These are phyloP conservation scores for Sonneratia caseolaris DNA, from an alignment of 345 rosid genomes.

Conservation along the genomic window DNA sequence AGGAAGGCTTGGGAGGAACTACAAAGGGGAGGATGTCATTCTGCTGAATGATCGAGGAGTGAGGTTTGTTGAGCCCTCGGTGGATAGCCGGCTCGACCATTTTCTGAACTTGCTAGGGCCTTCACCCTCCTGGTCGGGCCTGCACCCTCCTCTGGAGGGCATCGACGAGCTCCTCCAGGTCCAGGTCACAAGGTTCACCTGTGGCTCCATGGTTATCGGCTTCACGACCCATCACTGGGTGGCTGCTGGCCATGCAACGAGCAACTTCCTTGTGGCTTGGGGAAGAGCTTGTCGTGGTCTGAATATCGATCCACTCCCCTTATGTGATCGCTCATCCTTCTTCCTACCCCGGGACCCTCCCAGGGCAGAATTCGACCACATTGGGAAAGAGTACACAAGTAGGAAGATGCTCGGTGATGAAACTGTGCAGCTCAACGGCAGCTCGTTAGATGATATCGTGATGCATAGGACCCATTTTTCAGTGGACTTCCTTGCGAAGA, in stretches of 20 bases:
- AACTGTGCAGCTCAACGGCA: background rate
- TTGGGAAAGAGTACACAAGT: constrained; percentile 13
- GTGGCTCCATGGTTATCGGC: constrained; percentile 16
- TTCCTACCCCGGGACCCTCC: constrained; percentile 9
- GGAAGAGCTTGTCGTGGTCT: constrained; percentile 18
- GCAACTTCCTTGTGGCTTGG: constrained; percentile 17
- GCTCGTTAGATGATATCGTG: constrained; percentile 4
- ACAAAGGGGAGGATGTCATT: constrained; percentile 15
- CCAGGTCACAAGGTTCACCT: constrained; percentile 16
- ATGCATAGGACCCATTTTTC: constrained; percentile 18
- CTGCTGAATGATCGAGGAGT: constrained; percentile 19
- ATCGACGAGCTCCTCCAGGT: constrained; percentile 8
- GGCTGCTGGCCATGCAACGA: constrained; percentile 7
- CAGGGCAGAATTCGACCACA: constrained; percentile 10
- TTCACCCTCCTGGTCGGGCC: constrained; percentile 9
- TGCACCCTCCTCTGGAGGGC: background rate
- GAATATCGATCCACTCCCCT: constrained; percentile 2
- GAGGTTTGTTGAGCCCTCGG: constrained; percentile 18
- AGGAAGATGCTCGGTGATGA: background rate
- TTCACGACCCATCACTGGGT: constrained; percentile 10
- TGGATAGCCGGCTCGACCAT: constrained; percentile 9
- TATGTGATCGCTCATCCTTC: constrained; percentile 6
- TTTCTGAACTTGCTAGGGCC: constrained; percentile 15
- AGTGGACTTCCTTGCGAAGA: constrained; percentile 11
- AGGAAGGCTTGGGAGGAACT: constrained; percentile 17